A percentile compares a stretch with the other conserved stretches of the same genome.
These are phyloP conservation scores for Alternaria rosae DNA, from an alignment of 2,329 filamentous ascomycete species.

Conservation along the genomic window DNA sequence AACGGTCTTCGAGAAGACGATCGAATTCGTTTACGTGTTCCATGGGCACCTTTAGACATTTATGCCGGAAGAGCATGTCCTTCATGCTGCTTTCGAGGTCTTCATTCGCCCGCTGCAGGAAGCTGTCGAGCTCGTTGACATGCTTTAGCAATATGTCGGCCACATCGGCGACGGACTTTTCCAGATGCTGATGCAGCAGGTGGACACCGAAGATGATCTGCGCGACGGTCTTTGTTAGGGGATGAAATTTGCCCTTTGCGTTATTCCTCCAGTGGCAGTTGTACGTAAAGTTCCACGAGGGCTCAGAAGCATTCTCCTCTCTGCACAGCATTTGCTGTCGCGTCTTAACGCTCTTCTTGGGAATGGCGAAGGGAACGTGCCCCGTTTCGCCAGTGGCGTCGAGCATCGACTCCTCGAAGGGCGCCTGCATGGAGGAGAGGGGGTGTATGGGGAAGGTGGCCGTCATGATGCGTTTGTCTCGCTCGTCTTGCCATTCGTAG, in stretches of 20 bases:
- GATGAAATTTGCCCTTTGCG: constrained; percentile 79
- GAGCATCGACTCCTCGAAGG: constrained; percentile 81
- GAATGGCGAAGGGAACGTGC: constrained; percentile 50
- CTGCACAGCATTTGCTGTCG: constrained; percentile 59
- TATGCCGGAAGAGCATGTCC: constrained; percentile 76
- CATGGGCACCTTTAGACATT: constrained; percentile 82
- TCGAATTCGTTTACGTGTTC: constrained; percentile 84
- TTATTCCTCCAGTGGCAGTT: constrained; percentile 78
- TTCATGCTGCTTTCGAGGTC: constrained; percentile 80
- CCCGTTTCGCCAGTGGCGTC: constrained; percentile 65
- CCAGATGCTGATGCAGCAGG: constrained; percentile 81
- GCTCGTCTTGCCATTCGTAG: constrained; percentile 44
- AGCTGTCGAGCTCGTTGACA: constrained; percentile 92
- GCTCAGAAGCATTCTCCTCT: constrained; percentile 70
- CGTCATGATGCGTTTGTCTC: constrained; percentile 45
- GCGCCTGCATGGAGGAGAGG: constrained; percentile 77
- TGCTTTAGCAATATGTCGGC: constrained; percentile 88
- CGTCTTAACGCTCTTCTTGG: constrained; percentile 48
- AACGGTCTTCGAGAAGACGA: constrained; percentile 82
- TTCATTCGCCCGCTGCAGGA: constrained; percentile 83
- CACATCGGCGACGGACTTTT: constrained; percentile 88
- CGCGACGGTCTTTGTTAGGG: constrained; percentile 86
- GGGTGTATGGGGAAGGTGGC: constrained; percentile 67
- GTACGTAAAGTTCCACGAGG: constrained; percentile 73
- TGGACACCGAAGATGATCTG: constrained; percentile 96